phyloP scores from a whole-genome alignment of 768 basidiomycete species.

The Auriscalpium orientale region DNA sequence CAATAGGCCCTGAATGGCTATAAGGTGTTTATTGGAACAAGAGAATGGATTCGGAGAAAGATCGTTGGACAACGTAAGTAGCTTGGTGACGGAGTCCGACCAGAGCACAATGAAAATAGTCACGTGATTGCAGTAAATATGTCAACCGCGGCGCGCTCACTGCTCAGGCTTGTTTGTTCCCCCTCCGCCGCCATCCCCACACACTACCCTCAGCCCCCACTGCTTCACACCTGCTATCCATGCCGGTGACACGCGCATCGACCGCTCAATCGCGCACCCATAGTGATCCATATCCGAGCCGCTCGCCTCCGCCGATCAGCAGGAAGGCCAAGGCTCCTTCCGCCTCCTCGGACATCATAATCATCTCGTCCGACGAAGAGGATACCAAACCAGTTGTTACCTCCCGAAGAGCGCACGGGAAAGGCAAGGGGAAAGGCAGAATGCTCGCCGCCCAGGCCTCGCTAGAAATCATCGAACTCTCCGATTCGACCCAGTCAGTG shows the following conservation, averaged over 20 bases:
- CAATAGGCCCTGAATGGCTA: too few relatives aligned
- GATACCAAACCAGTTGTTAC: background rate
- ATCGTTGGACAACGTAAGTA: too few relatives aligned
- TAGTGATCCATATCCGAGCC: background rate
- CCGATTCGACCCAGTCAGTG: background rate
- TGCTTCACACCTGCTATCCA: background rate
- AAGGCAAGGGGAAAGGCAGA: background rate
- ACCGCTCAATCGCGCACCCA: background rate
- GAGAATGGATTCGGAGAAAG: too few relatives aligned
- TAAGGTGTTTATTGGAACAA: too few relatives aligned
- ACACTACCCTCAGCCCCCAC: too few relatives aligned
- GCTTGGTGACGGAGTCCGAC: too few relatives aligned
- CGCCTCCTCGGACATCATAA: background rate
- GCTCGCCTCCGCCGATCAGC: background rate
- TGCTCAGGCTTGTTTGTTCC: too few relatives aligned
- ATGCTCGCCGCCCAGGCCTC: background rate
- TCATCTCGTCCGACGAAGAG: constrained; percentile 1
- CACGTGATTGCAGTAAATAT: too few relatives aligned
- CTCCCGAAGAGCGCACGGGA: background rate
- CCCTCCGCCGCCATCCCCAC: too few relatives aligned
- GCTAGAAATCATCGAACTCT: background rate
- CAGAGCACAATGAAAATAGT: too few relatives aligned
- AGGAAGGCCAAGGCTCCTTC: background rate
- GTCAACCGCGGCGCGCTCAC: too few relatives aligned
- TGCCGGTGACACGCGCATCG: background rate